These are phyloP conservation scores for Starmera pachycereana DNA, from an alignment of 805 yeast species.

Conservation along the genomic window DNA sequence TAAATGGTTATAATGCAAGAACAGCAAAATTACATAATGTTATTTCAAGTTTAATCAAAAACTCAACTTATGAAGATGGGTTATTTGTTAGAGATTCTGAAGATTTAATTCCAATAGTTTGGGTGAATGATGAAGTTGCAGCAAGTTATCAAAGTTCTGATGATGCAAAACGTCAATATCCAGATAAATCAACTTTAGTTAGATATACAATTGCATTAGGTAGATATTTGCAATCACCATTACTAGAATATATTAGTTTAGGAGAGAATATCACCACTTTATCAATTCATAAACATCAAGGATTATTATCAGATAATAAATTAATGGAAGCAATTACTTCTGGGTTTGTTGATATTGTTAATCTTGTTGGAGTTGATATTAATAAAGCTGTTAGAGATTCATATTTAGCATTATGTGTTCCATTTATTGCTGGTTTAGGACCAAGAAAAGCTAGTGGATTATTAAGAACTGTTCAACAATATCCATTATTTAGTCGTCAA, in stretches of 20 bases:
- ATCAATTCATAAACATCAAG: conserved; percentile 64
- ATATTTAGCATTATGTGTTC: conserved; percentile 61
- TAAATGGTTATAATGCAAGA: conserved; percentile 78
- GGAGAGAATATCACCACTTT: conserved; percentile 65
- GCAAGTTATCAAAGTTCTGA: conserved; percentile 73
- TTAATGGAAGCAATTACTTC: conserved; percentile 62
- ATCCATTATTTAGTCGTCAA: conserved; percentile 60
- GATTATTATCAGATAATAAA: conserved; percentile 51
- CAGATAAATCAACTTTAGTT: conserved; percentile 72
- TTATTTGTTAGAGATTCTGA: conserved; percentile 16
- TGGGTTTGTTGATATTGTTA: conserved; percentile 81
- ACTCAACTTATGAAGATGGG: conserved; percentile 38
- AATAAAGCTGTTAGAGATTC: conserved; percentile 78
- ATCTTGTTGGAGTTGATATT: conserved; percentile 88
- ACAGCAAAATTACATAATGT: conserved; percentile 51
- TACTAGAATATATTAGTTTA: conserved; percentile 77
- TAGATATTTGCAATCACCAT: conserved; percentile 87
- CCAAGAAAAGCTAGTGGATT: conserved; percentile 90
- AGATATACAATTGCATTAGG: conserved; percentile 86
- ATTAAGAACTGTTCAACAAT: conserved; percentile 64
- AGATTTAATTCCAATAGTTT: conserved; percentile 57
- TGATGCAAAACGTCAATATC: conserved; percentile 66
- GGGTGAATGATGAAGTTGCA: conserved; percentile 92
- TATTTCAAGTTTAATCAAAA: conserved; percentile 44
- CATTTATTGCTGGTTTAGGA: conserved; percentile 84